These are phyloP conservation scores for Xylaria telfairii DNA, from an alignment of 495 filamentous ascomycete genomes.

Conservation along the genomic window DNA sequence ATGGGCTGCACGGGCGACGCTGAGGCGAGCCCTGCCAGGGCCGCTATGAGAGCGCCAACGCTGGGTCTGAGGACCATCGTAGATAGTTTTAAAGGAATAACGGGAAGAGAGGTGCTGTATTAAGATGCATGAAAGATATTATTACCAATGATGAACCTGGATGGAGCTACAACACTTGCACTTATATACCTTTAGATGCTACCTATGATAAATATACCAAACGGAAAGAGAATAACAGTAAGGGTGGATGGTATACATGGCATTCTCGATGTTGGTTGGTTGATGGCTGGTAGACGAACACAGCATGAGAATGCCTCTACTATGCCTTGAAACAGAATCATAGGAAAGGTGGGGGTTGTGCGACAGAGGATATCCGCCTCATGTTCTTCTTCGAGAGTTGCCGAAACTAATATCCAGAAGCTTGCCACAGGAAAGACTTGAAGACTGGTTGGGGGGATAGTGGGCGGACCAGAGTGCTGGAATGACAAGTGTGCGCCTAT, in stretches of 20 bases:
- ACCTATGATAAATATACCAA: background rate
- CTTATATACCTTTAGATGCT: background rate
- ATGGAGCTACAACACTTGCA: background rate
- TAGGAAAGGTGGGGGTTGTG: background rate
- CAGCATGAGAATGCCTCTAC: background rate
- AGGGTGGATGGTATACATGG: background rate
- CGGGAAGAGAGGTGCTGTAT: background rate
- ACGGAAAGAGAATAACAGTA: background rate
- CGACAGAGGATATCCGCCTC: background rate
- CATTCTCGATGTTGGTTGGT: constrained; percentile 4
- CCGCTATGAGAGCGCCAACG: constrained; percentile 32
- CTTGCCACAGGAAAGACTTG: too few relatives aligned
- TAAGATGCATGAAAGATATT: background rate
- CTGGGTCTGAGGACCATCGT: constrained; percentile 32
- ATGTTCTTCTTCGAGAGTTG: background rate
- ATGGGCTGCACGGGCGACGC: constrained; percentile 31
- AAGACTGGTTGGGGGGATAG: background rate
- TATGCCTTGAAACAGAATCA: constrained; percentile 1
- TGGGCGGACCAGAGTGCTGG: background rate
- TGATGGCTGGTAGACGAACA: background rate
- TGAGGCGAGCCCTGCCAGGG: constrained; percentile 30
- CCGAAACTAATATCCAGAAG: constrained; percentile 7
- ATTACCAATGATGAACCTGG: background rate
- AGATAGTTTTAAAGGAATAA: background rate
- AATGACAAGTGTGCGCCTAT: background rate